Conservation (phyloP, 129 eudicot genomes). For the Oenanthe sinensis region DNA sequence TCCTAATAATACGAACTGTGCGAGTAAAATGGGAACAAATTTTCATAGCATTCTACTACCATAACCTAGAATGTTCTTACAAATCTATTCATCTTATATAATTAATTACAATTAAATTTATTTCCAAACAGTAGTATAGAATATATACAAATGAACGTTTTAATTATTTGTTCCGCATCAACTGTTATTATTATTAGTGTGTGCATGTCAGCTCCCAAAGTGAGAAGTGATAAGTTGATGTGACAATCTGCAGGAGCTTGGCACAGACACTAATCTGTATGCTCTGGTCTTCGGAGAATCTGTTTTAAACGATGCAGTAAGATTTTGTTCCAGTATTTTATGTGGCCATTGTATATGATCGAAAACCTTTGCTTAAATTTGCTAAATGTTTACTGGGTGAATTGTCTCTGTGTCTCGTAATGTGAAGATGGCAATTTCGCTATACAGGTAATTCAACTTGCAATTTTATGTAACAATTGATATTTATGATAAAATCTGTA, state of each 20-base stretch:
- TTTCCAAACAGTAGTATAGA: neutral
- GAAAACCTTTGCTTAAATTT: constrained; percentile 18
- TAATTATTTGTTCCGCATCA: neutral
- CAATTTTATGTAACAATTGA: constrained; percentile 10
- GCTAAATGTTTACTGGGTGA: constrained; percentile 16
- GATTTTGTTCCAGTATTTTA: constrained; percentile 18
- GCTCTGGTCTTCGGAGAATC: constrained; percentile 99
- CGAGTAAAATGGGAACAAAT: neutral
- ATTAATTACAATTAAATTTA: neutral
- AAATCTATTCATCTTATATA: neutral
- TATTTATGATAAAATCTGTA: neutral
- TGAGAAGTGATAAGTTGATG: constrained; percentile 16
- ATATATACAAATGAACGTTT: neutral
- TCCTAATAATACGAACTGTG: neutral
- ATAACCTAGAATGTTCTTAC: neutral
- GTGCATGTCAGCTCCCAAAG: neutral
- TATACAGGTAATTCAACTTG: constrained; percentile 65
- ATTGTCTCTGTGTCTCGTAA: constrained; percentile 15
- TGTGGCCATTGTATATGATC: constrained; percentile 11
- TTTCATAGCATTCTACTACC: neutral
- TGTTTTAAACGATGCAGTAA: constrained; percentile 98
- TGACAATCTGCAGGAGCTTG: constrained; percentile 74
- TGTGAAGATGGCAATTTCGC: constrained; percentile 92
- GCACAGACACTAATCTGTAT: constrained; percentile 82
- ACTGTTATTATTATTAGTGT: neutral